These are phyloP conservation scores for Craterostigma plantagineum DNA, from an alignment of 257 asterid genomes.

Conservation along the genomic window DNA sequence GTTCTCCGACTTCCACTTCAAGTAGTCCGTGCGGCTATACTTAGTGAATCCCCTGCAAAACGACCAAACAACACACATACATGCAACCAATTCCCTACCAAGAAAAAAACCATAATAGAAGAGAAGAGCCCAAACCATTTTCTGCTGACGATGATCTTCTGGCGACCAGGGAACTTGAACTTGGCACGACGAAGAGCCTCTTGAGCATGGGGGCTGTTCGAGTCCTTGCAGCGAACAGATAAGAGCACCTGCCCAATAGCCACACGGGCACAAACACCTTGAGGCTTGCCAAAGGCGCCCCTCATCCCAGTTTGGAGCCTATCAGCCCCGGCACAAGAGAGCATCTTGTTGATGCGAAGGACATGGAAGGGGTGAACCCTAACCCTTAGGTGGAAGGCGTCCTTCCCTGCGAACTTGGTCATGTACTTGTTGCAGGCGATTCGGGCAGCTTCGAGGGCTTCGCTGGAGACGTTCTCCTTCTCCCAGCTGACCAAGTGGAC, in stretches of 20 bases:
- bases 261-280: slow-evolving; percentile 21
- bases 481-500: no score
- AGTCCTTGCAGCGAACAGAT: slow-evolving; percentile 22
- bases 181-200: slow-evolving; percentile 27
- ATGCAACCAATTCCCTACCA: neutral
- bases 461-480: no score
- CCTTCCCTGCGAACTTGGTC: slow-evolving; percentile 23
- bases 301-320: slow-evolving; percentile 32
- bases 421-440: slow-evolving; percentile 29
- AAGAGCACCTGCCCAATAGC: slow-evolving; percentile 24
- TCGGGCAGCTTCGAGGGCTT: no score
- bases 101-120: no score
- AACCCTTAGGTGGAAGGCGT: slow-evolving; percentile 28
- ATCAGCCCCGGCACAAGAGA: slow-evolving; percentile 29
- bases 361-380: slow-evolving; percentile 28
- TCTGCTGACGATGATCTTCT: slow-evolving; percentile 24
- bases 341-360: slow-evolving; percentile 22
- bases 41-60: slow-evolving; percentile 20
- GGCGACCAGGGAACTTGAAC: slow-evolving; percentile 29
- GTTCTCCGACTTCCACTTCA: slow-evolving; percentile 13
- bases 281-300: slow-evolving; percentile 25
- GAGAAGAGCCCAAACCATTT: slow-evolving; percentile 15
- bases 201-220: slow-evolving; percentile 17
- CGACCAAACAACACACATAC: neutral
- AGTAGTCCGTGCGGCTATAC: slow-evolving; percentile 12